A percentile compares a stretch with the other conserved stretches of the same genome.
phyloP scores from a whole-genome alignment of 495 filamentous ascomycete genomes.

The Penicillium turbatum region DNA sequence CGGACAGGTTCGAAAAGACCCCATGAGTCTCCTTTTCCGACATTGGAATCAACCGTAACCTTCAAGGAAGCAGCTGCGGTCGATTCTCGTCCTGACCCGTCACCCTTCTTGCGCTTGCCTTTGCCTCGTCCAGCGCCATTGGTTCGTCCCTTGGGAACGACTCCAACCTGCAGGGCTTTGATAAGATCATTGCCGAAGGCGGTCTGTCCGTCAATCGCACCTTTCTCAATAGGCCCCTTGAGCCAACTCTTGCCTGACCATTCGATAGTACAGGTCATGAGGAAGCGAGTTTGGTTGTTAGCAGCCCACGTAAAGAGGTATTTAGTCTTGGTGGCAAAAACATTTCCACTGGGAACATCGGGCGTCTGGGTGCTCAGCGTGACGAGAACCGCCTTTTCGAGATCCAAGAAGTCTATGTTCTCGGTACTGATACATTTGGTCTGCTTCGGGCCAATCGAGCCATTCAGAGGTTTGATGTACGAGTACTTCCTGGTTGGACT shows the following conservation, averaged over 20 bases:
- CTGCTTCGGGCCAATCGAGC: conserved; percentile 83
- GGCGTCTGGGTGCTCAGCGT: conserved; percentile 81
- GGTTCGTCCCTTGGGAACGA: conserved; percentile 59
- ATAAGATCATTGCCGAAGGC: conserved; percentile 74
- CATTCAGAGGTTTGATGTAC: conserved; percentile 88
- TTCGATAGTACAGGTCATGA: conserved; percentile 84
- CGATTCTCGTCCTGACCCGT: conserved; percentile 26
- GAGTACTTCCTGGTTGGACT: conserved; percentile 69
- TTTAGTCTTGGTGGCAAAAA: conserved; percentile 86
- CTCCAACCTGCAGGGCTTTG: conserved; percentile 64
- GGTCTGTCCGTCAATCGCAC: conserved; percentile 83
- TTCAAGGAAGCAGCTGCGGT: conserved; percentile 39
- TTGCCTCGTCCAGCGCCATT: conserved; percentile 36
- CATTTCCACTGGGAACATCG: conserved; percentile 90
- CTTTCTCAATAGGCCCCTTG: conserved; percentile 95
- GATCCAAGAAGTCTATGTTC: conserved; percentile 72
- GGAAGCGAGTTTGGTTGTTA: conserved; percentile 73
- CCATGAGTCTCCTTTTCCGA: conserved; percentile 55
- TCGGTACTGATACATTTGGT: conserved; percentile 93
- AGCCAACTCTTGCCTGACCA: conserved; percentile 99
- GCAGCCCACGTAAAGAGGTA: conserved; percentile 93
- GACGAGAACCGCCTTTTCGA: conserved; percentile 81
- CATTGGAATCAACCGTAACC: conserved; percentile 39
- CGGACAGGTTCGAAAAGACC: conserved; percentile 76
- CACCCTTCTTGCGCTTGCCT: conserved; percentile 54